Evolutionary conservation across 108 stramenopile species (phyloP), one percentile per base, ranked within the genome.

Genomic region (Cyclotella choctawhatcheeana): DNA sequence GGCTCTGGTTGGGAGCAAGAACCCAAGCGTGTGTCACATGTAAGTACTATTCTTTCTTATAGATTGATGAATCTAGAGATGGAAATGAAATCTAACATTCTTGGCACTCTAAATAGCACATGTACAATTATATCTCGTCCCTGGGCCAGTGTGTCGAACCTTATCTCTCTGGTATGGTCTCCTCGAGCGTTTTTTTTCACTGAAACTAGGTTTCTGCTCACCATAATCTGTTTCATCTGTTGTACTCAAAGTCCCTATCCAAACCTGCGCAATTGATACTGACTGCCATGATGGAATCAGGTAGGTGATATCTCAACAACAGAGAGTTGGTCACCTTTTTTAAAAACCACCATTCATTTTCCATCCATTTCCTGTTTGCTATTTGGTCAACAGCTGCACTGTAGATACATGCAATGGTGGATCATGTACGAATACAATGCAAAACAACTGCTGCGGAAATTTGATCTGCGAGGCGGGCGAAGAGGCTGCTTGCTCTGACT

Each of bases 201-300:
- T 40, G 37, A 40, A 8, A 40, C 37, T 6, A 8, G 37, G 12
- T 40, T 40, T 40, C 37, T 8, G 12, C 12, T 12, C 6, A 40
- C 6, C 37, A 40, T 40, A 8, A 6, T 8, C 12, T 40, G 37
- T 40, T 12, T 40, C 37, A 40, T 40, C 37, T 8, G 17, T 48
- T 8, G 17, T 27, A 5, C 43, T 16, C 25, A 7, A 18, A 45
- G 63, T 67, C 8, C 33, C 31, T 1, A 24, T n/a, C 22, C 44
- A 47, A 53, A 25, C 51, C 14, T 67, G 66, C 31, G 17, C 30
- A 1, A 34, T 17, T 1, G 22, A 69, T 26, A 10, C 24, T 5
- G 67, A 72, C 26, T 72, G 71, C 22, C 5, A 33, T 14, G 71
- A 72, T 50, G 61, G 71, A n/a, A n/a, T n/a, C n/a, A n/a, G n/a